Evolutionary conservation across 345 rosid genomes (phyloP), one percentile per base, ranked within the genome.

Genomic region (Rhizophora mangle): DNA sequence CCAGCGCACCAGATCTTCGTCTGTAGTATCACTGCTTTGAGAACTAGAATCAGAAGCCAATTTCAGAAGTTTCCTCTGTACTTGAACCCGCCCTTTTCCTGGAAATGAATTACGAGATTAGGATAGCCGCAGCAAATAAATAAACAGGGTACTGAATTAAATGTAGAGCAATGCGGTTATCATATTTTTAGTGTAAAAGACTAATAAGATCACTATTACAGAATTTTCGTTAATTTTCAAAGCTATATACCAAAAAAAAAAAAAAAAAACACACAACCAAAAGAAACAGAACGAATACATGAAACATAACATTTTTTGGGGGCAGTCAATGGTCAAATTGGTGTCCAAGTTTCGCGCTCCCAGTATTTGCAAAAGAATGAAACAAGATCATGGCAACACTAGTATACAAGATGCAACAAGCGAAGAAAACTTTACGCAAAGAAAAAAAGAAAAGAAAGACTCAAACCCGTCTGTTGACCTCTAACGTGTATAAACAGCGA

Each of bases 81-180:
- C 78, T 7, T 72, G 82, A 79, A 71, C 73, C 69, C 60, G 84
- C 81, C 78, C 68, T 79, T 82, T 80, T 77, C 95, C 97, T 94
- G 94, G 46, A 82, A 81, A 83, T 54, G 61, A 77, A 74, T 43
- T 60, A 78, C 67, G 80, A 20, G 58, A 53, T 82, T 59, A 79
- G 79, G 46, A 72, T 39, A 58, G 39, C 49, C 49, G 49, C 49
- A 11, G 13, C 49, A 11, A 43, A 43, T 13, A 34, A 34, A 34
- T 34, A 34, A 34, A 34, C 37, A 34, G 37, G 10, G 37, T 34
- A 34, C 37, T 43, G 5, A 43, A 43, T 11, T 43, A 43, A 11
- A 43, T 3, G 49, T 43, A 3, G 5, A 43, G 49, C 5, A 18
- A 43, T 15, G 16, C 5, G 13, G 16, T 43, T 43, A 15, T 13